phyloP scores from a whole-genome alignment of 306 rosid species.

The Cicer pinnatifidum region DNA sequence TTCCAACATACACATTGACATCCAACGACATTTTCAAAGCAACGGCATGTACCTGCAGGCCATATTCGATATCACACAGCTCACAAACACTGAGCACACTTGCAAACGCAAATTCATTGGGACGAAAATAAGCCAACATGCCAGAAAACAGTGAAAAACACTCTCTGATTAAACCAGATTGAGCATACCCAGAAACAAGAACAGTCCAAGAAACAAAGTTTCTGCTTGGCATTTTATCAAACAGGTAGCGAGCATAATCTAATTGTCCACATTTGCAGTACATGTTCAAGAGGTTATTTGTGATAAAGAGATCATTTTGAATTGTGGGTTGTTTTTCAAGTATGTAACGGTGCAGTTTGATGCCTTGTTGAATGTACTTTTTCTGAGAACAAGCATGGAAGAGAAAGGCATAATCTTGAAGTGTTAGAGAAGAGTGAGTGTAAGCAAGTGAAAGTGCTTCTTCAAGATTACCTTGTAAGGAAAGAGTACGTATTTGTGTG shows the following conservation, averaged over 20 bases:
- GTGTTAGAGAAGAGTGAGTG: conserved; percentile 52
- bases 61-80: conserved; percentile 46
- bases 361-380: conserved; percentile 61
- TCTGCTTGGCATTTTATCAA: conserved; percentile 67
- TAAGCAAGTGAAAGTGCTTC: conserved; percentile 67
- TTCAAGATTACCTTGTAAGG: conserved; percentile 55
- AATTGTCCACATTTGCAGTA: conserved; percentile 70
- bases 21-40: conserved; percentile 76
- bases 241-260: conserved; percentile 56
- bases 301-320: conserved; percentile 57
- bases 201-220: conserved; percentile 88
- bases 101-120: conserved; percentile 80
- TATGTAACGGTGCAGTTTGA: conserved; percentile 66
- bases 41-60: conserved; percentile 81
- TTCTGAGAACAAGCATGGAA: conserved; percentile 76
- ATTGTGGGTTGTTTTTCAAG: conserved; percentile 48
- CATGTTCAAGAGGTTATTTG: conserved; percentile 81
- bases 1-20: conserved; percentile 64
- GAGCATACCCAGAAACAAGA: conserved; percentile 77
- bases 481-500: conserved; percentile 47
- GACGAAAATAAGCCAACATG: conserved; percentile 58
- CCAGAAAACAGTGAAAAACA: conserved; percentile 62
- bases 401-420: conserved; percentile 65
- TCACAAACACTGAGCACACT: conserved; percentile 71
- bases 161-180: conserved; percentile 43